Conservation (phyloP, 306 rosid species). For the Dalbergia oliveri region DNA sequence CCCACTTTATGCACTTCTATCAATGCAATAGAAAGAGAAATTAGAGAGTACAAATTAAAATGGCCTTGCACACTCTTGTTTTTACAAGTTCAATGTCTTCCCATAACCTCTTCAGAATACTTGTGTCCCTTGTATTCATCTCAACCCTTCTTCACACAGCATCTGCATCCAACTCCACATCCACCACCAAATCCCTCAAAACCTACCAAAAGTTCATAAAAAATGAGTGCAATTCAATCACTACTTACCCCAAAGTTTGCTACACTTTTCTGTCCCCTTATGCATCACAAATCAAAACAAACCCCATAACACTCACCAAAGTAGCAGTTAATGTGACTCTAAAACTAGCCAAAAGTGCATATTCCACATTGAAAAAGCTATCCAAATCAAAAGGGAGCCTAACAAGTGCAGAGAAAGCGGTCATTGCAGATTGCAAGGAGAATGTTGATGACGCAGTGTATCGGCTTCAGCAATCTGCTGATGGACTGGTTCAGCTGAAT, state of each 20-base stretch:
- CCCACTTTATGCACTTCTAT: neutral
- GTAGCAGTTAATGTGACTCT: constrained; percentile 41
- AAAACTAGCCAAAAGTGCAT: constrained; percentile 31
- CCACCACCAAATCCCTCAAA: constrained; percentile 9
- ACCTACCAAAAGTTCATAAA: constrained; percentile 45
- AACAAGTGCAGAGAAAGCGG: constrained; percentile 37
- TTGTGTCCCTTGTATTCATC: constrained; percentile 39
- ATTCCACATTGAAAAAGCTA: neutral
- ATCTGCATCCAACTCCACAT: neutral
- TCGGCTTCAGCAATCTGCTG: constrained; percentile 42
- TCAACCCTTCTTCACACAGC: constrained; percentile 41
- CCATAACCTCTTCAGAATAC: constrained; percentile 27
- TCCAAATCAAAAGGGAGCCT: constrained; percentile 29
- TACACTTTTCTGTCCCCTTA: constrained; percentile 54
- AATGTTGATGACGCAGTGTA: constrained; percentile 41
- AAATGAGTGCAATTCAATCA: constrained; percentile 49
- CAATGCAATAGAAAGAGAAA: constrained; percentile 18
- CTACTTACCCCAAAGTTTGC: constrained; percentile 50
- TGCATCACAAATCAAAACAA: constrained; percentile 48
- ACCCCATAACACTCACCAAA: constrained; percentile 44
- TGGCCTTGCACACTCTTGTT: constrained; percentile 32
- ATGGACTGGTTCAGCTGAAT: constrained; percentile 25
- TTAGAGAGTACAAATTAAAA: neutral
- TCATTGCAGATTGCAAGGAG: constrained; percentile 51
- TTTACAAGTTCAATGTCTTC: neutral